Percentiles rank a stretch among this genome's conserved stretches.
phyloP scores from a whole-genome alignment of 2,329 filamentous ascomycete species.

The Lachnellula arida region DNA sequence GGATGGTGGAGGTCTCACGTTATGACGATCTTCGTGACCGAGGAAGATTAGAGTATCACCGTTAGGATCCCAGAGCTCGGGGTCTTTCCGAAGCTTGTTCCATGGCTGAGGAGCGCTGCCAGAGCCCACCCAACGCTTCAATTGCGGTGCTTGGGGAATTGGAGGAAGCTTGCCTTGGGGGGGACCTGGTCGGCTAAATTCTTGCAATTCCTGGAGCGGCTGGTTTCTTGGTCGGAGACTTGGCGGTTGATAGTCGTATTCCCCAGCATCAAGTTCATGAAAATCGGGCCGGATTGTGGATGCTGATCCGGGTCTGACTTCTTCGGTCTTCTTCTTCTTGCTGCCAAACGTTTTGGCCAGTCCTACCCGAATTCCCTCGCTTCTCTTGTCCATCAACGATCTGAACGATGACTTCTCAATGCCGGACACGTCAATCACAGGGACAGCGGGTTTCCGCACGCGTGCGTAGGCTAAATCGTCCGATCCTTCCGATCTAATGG shows the following conservation, averaged over 20 bases:
- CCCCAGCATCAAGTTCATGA: constrained; percentile 16
- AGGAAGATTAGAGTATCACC: constrained; percentile 57
- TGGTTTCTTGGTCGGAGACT: neutral
- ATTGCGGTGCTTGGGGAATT: constrained; percentile 38
- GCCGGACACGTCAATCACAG: constrained; percentile 41
- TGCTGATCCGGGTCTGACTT: constrained; percentile 14
- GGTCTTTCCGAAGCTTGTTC: constrained; percentile 56
- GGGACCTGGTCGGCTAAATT: constrained; percentile 25
- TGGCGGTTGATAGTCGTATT: constrained; percentile 4
- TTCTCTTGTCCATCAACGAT: constrained; percentile 49
- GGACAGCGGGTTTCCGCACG: constrained; percentile 18
- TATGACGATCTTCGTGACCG: constrained; percentile 37
- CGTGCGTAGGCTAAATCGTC: constrained; percentile 14
- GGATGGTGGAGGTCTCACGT: constrained; percentile 43
- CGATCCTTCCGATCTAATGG: constrained; percentile 2
- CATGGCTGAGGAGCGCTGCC: constrained; percentile 46
- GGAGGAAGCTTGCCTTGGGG: constrained; percentile 42
- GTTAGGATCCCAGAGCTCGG: constrained; percentile 56
- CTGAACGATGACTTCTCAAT: constrained; percentile 53
- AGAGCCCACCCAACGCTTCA: constrained; percentile 50
- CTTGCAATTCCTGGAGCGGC: constrained; percentile 5
- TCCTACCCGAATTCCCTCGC: constrained; percentile 49
- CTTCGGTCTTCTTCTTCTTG: constrained; percentile 37
- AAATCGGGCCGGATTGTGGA: constrained; percentile 8
- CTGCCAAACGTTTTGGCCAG: constrained; percentile 49